Evolutionary conservation across 441 rosid genomes (phyloP).

Genomic region (Brassica hybrid): DNA sequence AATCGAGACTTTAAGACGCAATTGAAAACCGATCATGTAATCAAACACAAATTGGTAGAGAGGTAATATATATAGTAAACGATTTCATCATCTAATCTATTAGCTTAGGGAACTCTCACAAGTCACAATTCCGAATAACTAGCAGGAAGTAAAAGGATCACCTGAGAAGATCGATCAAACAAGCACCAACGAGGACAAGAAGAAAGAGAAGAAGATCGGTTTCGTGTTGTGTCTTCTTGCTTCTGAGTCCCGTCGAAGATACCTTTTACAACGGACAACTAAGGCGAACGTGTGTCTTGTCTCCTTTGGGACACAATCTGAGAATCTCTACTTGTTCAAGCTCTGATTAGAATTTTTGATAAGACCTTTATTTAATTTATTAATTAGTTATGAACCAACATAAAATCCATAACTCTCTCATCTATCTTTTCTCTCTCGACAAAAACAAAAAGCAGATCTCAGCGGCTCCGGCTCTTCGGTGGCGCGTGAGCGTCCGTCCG

Average conservation of each 20-base stretch:
- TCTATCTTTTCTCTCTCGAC: no score
- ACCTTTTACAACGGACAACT: slow-evolving; percentile 17
- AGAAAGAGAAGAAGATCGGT: slow-evolving; percentile 10
- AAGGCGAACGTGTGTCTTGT: slow-evolving; percentile 23
- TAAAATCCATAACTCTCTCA: no score
- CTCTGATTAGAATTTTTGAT: no score
- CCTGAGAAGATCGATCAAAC: slow-evolving; percentile 29
- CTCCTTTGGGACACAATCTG: slow-evolving; percentile 26
- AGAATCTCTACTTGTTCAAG: slow-evolving; percentile 14
- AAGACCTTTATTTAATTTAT: no score
- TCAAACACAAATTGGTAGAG: background rate
- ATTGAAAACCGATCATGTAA: background rate
- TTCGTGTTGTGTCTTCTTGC: slow-evolving; percentile 30
- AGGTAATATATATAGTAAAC: background rate
- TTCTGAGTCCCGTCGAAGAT: slow-evolving; percentile 33
- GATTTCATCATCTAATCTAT: slow-evolving; percentile 18
- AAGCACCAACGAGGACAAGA: background rate
- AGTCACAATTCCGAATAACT: background rate
- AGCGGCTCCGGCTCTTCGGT: no score
- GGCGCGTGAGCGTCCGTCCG: no score
- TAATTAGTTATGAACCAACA: no score
- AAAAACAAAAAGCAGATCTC: no score
- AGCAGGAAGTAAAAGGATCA: slow-evolving; percentile 17
- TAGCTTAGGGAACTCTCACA: background rate
- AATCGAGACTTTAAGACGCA: background rate